phyloP scores from a whole-genome alignment of 208 protist species.

The Trypanosoma platydactyli region DNA sequence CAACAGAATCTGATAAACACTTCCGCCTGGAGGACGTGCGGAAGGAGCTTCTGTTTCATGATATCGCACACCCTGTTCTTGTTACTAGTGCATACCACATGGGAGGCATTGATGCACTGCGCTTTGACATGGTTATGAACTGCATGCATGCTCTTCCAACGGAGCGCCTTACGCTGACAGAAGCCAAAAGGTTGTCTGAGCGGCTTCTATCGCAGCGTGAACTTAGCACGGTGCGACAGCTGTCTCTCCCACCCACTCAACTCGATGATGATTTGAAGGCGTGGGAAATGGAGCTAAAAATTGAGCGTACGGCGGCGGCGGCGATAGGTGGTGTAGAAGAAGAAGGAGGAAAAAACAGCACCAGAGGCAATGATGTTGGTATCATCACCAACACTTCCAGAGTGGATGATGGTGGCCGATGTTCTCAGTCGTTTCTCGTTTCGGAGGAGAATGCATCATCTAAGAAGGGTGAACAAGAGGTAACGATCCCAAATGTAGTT shows the following conservation, averaged over 20 bases:
- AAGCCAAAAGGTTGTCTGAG: constrained; percentile 72
- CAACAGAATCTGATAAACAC: constrained; percentile 19
- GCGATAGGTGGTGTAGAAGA: not conserved
- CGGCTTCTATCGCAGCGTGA: constrained; percentile 77
- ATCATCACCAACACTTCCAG: no score
- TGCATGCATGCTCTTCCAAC: constrained; percentile 75
- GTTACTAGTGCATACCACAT: constrained; percentile 85
- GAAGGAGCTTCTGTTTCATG: constrained; percentile 78
- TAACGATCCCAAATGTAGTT: not conserved
- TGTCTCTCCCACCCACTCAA: constrained; percentile 64
- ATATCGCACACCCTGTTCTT: constrained; percentile 82
- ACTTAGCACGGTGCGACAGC: constrained; percentile 64
- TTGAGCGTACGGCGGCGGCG: constrained; percentile 14
- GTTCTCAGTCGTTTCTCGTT: no score
- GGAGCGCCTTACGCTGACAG: constrained; percentile 76
- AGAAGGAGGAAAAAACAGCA: constrained; percentile 5
- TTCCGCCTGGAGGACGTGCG: constrained; percentile 68
- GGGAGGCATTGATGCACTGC: constrained; percentile 85
- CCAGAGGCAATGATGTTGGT: not conserved
- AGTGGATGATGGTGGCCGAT: no score
- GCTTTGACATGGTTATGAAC: constrained; percentile 92
- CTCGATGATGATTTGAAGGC: constrained; percentile 56
- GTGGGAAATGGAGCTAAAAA: constrained; percentile 52
- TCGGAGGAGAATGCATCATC: not conserved
- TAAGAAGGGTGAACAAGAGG: not conserved